A percentile compares a stretch with the other conserved stretches of the same genome.
Evolutionary conservation across 2,329 filamentous ascomycete species (phyloP).

Genomic region (Calycina marina): DNA sequence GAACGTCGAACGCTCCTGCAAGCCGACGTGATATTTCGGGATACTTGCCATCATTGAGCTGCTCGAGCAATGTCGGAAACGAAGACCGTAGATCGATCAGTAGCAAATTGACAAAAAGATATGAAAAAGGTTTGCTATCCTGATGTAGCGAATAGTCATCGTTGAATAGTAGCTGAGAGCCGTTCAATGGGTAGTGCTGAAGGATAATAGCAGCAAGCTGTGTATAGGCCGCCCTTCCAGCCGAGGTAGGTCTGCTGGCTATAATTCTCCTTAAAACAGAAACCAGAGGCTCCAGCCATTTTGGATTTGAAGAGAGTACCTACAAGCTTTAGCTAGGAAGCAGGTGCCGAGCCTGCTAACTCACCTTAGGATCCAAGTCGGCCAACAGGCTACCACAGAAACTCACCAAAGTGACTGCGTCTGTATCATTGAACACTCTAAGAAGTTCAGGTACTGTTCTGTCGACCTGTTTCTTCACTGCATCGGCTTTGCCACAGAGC

Average conservation of each 20-base stretch:
- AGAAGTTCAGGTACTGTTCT: constrained; percentile 32
- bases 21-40: constrained; percentile 34
- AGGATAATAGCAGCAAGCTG: constrained; percentile 43
- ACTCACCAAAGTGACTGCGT: constrained; percentile 42
- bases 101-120: constrained; percentile 48
- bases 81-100: constrained; percentile 52
- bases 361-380: constrained; percentile 33
- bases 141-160: constrained; percentile 18
- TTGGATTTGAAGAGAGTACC: constrained; percentile 30
- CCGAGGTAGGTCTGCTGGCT: constrained; percentile 37
- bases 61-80: constrained; percentile 41
- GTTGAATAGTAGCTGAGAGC: constrained; percentile 37
- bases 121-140: constrained; percentile 39
- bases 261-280: constrained; percentile 37
- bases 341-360: constrained; percentile 9
- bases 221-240: constrained; percentile 42
- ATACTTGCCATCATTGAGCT: constrained; percentile 42
- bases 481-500: constrained; percentile 17
- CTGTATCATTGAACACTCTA: constrained; percentile 40
- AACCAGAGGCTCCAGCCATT: constrained; percentile 36
- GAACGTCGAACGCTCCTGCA: constrained; percentile 45
- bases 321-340: not conserved
- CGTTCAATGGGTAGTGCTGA: constrained; percentile 34
- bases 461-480: constrained; percentile 30
- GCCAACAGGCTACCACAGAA: constrained; percentile 40